Evolutionary conservation across 148 eudicot genomes (phyloP).

Genomic region (Vaccinium myrtillus): DNA sequence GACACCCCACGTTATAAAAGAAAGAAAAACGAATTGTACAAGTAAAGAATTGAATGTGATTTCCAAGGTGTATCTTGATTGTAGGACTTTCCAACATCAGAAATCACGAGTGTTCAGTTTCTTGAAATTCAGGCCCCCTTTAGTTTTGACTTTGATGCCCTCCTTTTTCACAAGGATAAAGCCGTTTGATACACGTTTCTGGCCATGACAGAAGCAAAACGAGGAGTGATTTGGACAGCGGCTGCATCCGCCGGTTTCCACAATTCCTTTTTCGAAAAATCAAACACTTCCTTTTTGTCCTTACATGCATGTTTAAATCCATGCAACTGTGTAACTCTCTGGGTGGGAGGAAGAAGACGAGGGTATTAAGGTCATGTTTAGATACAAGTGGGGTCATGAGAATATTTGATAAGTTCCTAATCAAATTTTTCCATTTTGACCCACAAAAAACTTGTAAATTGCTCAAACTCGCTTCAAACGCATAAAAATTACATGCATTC

Average conservation of each 20-base stretch:
- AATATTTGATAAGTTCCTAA: too few species aligned
- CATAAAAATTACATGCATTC: too few species aligned
- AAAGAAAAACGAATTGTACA: neutral
- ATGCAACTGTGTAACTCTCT: too few species aligned
- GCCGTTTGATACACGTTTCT: neutral
- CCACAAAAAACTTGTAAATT: too few species aligned
- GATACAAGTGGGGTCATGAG: too few species aligned
- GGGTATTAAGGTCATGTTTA: too few species aligned
- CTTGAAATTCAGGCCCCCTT: neutral
- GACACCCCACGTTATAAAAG: too few species aligned
- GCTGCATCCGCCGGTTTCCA: neutral
- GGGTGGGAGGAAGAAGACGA: too few species aligned
- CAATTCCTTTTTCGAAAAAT: neutral
- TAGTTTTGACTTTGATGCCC: neutral
- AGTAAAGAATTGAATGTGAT: neutral
- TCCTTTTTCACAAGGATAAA: neutral
- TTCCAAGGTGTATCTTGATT: neutral
- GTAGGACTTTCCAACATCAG: neutral
- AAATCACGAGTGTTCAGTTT: neutral
- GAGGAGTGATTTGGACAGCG: neutral
- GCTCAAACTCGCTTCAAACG: too few species aligned
- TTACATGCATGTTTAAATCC: too few species aligned
- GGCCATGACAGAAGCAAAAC: neutral
- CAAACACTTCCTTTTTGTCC: too few species aligned
- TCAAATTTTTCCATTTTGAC: too few species aligned